Base-by-base conservation (phyloP, 495 filamentous ascomycete species). In the Articulospora tetracladia region DNA sequence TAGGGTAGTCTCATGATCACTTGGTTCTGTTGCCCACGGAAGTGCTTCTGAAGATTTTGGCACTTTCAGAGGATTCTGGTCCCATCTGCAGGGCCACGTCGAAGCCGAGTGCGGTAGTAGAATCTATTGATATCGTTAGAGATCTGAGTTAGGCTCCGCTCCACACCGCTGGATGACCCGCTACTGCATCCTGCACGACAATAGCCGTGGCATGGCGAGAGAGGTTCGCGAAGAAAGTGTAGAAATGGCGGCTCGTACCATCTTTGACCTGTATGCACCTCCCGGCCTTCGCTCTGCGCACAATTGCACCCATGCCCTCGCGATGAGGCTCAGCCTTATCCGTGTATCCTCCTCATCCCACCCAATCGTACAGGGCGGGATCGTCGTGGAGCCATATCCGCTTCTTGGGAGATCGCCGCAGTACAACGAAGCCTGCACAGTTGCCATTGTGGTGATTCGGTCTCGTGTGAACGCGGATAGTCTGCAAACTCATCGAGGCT, bases 341-440 rank as follows among this genome's bases (percentile, higher is more conserved):
- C 69, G 64, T 44, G 73, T 58, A 53, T 73, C 74, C 52, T 74
- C 63, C 60, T 73, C 70, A 69, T 67, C 66, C 72, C 72, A 74
- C 49, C 58, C 71, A 64, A 62, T 67, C 65, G 61, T 64, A 58
- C 61, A 67, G 51, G 58, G 58, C 61, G 48, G 65, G 55, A 58
- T 66, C 63, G 59, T 65, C 36, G 46, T 25, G 46, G 49, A 62
- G 44, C 64, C 60, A 67, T 62, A 66, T 47, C 36, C 61, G 64
- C 48, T 66, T 57, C 60, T 47, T 67, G 51, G 64, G 60, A 34
- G 64, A 62, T 54, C 61, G 55, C 19, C 64, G 64, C 55, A 61
- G 39, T 46, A 66, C 61, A 27, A 57, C 23, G 62, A 59, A 60
- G 30, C 62, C 59, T 62, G 62, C 62, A 64, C 67, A 48, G 65